A percentile compares a stretch with the other conserved stretches of the same genome.
Evolutionary conservation across 2,329 filamentous ascomycete species (phyloP).

Genomic region (Aureobasidium sp.): DNA sequence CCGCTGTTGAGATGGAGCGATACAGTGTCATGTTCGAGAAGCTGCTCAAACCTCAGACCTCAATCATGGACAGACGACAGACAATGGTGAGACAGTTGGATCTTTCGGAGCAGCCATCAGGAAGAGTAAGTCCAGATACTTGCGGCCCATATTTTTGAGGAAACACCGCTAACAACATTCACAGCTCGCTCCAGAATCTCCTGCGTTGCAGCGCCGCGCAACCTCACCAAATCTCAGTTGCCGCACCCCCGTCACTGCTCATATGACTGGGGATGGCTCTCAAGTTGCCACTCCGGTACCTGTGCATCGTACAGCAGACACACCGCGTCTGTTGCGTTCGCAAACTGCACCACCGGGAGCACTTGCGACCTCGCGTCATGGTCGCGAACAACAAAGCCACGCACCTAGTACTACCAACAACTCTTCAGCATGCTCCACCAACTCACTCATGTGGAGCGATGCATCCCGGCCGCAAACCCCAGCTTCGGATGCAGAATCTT

Average conservation of each 20-base stretch:
- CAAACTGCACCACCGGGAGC: conserved; percentile 20
- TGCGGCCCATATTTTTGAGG: too few species aligned
- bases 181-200: conserved; percentile 8
- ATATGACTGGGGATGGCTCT: not conserved
- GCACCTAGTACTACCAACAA: conserved; percentile 6
- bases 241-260: not conserved
- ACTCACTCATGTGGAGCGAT: conserved; percentile 20
- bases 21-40: conserved; percentile 91
- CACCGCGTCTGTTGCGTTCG: conserved; percentile 18
- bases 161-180: not conserved
- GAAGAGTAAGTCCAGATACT: not conserved
- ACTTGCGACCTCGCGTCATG: conserved; percentile 13
- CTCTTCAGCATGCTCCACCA: conserved; percentile 11
- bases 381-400: conserved; percentile 13
- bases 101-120: not conserved
- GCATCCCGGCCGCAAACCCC: conserved; percentile 22
- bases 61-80: conserved; percentile 24
- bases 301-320: conserved; percentile 11
- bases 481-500: conserved; percentile 10
- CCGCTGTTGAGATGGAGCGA: conserved; percentile 69
- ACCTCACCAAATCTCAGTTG: conserved; percentile 6
- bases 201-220: not conserved
- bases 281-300: conserved; percentile 11
- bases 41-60: conserved; percentile 46
- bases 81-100: conserved; percentile 18